Conservation (phyloP, 1,139 yeast species). For the Geotrichum phurueaensis region DNA sequence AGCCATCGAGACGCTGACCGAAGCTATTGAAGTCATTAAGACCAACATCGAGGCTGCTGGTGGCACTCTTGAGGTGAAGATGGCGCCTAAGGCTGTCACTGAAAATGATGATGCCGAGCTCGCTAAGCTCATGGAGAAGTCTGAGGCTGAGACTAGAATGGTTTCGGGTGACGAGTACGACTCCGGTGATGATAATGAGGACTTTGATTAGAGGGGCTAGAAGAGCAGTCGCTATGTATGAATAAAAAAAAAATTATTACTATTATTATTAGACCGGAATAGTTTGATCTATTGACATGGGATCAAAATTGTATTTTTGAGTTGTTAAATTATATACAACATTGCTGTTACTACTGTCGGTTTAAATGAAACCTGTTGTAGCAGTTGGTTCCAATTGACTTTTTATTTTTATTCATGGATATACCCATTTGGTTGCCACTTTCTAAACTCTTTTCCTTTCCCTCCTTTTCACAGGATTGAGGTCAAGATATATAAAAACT, state of each 20-base stretch:
- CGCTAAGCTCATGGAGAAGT: slow-evolving; percentile 81
- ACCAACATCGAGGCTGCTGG: slow-evolving; percentile 65
- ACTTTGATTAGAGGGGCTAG: slow-evolving; percentile 19
- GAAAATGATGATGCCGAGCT: slow-evolving; percentile 98
- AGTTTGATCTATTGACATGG: background rate
- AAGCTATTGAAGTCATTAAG: slow-evolving; percentile 72
- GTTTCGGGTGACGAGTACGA: slow-evolving; percentile 58
- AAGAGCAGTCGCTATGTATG: background rate
- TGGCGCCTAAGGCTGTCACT: slow-evolving; percentile 98
- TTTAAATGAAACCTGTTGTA: background rate
- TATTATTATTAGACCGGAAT: background rate
- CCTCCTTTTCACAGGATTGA: background rate
- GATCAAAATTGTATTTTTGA: background rate
- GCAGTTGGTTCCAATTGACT: background rate
- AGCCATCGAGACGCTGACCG: slow-evolving; percentile 72
- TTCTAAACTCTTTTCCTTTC: background rate
- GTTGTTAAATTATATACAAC: background rate
- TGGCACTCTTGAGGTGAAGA: slow-evolving; percentile 86
- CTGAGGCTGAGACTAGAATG: slow-evolving; percentile 59
- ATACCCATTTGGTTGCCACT: slow-evolving; percentile 4
- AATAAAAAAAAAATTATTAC: background rate
- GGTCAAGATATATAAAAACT: background rate
- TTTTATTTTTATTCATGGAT: background rate
- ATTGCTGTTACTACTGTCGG: no score
- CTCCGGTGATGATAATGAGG: slow-evolving; percentile 38